Conservation (phyloP, 768 basidiomycete species). For the Tylopilus intermedius region DNA sequence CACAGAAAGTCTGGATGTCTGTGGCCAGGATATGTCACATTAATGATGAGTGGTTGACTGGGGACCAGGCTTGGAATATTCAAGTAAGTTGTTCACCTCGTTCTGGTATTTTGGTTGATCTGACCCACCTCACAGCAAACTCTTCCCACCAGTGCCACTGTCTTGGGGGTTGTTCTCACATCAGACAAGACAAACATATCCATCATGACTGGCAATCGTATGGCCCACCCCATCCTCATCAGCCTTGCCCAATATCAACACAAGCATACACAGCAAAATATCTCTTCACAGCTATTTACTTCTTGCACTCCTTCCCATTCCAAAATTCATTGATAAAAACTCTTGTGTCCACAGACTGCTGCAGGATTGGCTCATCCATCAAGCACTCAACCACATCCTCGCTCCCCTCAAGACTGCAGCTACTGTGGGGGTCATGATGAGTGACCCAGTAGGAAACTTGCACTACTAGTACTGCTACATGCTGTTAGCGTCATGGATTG, state of each 20-base stretch:
- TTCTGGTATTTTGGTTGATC: too few species aligned
- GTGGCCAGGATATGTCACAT: too few species aligned
- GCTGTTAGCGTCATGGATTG: not conserved
- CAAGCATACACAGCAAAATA: not conserved
- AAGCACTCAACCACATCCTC: not conserved
- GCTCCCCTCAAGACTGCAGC: too few species aligned
- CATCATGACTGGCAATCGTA: not conserved
- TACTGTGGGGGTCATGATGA: too few species aligned
- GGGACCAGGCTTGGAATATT: too few species aligned
- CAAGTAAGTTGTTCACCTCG: too few species aligned
- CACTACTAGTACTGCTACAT: not conserved
- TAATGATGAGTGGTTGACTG: too few species aligned
- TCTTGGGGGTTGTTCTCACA: not conserved
- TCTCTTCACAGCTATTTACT: not conserved
- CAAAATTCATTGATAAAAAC: not conserved
- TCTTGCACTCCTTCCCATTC: not conserved
- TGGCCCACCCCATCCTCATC: not conserved
- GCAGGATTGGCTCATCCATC: not conserved
- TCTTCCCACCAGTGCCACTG: too few species aligned
- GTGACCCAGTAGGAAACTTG: not conserved
- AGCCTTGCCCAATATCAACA: not conserved
- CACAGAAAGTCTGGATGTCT: too few species aligned
- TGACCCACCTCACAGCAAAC: too few species aligned
- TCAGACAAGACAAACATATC: not conserved
- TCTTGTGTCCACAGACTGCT: not conserved